Conservation (phyloP, 2,329 filamentous ascomycete genomes). For the Fusarium devonianum region DNA sequence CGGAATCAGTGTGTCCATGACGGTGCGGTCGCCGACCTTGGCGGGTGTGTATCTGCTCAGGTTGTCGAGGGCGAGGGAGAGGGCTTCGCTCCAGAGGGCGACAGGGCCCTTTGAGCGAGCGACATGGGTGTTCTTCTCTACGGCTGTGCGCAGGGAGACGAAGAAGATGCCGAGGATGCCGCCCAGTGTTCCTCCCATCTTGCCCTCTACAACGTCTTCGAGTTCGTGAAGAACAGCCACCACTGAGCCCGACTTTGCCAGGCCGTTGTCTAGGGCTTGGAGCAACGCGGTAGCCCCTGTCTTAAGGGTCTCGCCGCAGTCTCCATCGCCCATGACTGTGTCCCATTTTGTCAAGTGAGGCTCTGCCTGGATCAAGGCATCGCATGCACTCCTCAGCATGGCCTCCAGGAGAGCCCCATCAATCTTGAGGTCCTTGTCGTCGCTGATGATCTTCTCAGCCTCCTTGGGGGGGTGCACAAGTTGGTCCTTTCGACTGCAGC, state of each 20-base stretch:
- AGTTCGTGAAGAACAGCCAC: constrained; percentile 56
- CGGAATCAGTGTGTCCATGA: constrained; percentile 65
- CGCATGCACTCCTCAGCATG: constrained; percentile 63
- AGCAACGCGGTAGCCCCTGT: constrained; percentile 58
- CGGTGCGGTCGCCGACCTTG: constrained; percentile 62
- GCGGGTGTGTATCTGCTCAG: constrained; percentile 62
- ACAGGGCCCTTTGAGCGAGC: constrained; percentile 44
- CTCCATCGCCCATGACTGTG: constrained; percentile 69
- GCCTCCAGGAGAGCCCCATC: constrained; percentile 61
- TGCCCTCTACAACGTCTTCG: constrained; percentile 62
- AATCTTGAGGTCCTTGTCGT: constrained; percentile 54
- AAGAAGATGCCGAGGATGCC: constrained; percentile 64
- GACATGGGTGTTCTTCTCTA: constrained; percentile 48
- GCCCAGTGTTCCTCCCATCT: constrained; percentile 62
- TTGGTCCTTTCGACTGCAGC: constrained; percentile 52
- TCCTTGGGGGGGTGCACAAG: constrained; percentile 50
- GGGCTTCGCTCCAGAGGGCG: constrained; percentile 53
- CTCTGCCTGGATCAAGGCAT: constrained; percentile 62
- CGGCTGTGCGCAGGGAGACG: constrained; percentile 54
- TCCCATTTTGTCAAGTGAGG: constrained; percentile 70
- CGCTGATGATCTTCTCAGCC: constrained; percentile 47
- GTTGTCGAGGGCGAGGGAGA: constrained; percentile 54
- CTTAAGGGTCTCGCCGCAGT: constrained; percentile 69
- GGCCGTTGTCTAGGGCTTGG: constrained; percentile 54
- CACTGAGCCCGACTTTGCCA: constrained; percentile 54